phyloP scores from a whole-genome alignment of 179 eudicot genomes.

The Nepenthes alata region DNA sequence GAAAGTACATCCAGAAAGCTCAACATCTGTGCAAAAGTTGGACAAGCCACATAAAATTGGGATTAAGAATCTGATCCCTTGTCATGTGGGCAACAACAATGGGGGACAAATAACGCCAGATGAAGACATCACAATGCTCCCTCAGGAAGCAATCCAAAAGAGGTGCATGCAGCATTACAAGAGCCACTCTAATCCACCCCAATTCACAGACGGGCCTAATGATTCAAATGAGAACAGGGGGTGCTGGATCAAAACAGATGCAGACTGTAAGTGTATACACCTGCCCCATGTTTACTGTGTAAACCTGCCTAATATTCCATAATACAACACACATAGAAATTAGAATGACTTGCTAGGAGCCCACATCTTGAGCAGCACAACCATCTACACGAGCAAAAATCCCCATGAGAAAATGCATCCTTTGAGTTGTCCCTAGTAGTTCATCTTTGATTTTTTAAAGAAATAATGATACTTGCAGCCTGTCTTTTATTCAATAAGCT shows the following conservation, averaged over 20 bases:
- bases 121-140: conserved; percentile 25
- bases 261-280: conserved; percentile 59
- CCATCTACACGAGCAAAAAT: too few relatives aligned
- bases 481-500: too few relatives aligned
- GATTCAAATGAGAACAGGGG: conserved; percentile 46
- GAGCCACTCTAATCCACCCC: conserved; percentile 26
- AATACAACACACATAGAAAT: background rate
- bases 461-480: too few relatives aligned
- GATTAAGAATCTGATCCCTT: conserved; percentile 21
- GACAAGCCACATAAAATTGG: conserved; percentile 24
- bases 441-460: too few relatives aligned
- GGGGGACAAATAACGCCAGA: conserved; percentile 24
- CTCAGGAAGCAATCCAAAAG: conserved; percentile 24
- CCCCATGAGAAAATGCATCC: too few relatives aligned
- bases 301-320: background rate
- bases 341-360: too few relatives aligned
- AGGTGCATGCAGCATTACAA: conserved; percentile 19
- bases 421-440: too few relatives aligned
- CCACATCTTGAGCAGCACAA: too few relatives aligned
- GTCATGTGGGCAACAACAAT: conserved; percentile 18
- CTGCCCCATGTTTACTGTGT: background rate
- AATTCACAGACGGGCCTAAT: conserved; percentile 20
- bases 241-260: conserved; percentile 81
- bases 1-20: conserved; percentile 80
- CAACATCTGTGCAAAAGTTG: conserved; percentile 19